Conservation (phyloP, 768 basidiomycete genomes). For the Panus rudis region DNA sequence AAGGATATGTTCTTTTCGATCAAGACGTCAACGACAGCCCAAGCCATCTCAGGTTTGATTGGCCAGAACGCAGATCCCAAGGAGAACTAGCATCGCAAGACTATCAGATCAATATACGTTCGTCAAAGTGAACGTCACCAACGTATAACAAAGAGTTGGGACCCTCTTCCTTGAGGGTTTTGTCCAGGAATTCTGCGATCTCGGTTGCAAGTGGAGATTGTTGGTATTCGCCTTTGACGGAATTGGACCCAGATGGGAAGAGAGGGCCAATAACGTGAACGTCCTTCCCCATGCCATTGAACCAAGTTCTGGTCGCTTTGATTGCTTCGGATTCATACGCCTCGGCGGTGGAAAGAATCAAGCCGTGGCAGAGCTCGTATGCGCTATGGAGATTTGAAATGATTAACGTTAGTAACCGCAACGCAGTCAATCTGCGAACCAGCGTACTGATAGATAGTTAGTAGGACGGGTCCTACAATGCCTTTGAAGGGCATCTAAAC, state of each 20-base stretch:
- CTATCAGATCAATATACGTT: neutral
- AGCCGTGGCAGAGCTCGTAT: slow-evolving; percentile 11
- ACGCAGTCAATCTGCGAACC: neutral
- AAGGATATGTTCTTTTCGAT: slow-evolving; percentile 18
- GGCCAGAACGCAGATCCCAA: slow-evolving; percentile 21
- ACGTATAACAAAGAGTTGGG: slow-evolving; percentile 17
- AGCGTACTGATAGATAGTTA: neutral
- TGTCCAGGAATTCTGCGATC: slow-evolving; percentile 13
- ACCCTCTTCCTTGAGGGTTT: slow-evolving; percentile 10
- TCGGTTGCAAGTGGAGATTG: slow-evolving; percentile 6
- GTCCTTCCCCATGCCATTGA: slow-evolving; percentile 8
- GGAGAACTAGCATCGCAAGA: slow-evolving; percentile 10
- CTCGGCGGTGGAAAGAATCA: slow-evolving; percentile 9
- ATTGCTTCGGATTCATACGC: slow-evolving; percentile 12
- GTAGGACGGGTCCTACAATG: neutral
- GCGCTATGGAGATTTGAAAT: neutral
- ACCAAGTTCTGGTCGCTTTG: slow-evolving; percentile 9
- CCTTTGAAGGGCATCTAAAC: neutral
- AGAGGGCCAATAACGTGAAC: slow-evolving; percentile 14
- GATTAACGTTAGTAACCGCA: neutral
- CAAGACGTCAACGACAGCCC: slow-evolving; percentile 17
- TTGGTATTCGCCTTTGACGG: slow-evolving; percentile 6
- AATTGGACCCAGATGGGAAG: slow-evolving; percentile 1
- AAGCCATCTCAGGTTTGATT: slow-evolving; percentile 14
- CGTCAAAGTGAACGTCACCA: slow-evolving; percentile 1